phyloP scores from a whole-genome alignment of 768 basidiomycete genomes.

The Lyophyllum shimeji region DNA sequence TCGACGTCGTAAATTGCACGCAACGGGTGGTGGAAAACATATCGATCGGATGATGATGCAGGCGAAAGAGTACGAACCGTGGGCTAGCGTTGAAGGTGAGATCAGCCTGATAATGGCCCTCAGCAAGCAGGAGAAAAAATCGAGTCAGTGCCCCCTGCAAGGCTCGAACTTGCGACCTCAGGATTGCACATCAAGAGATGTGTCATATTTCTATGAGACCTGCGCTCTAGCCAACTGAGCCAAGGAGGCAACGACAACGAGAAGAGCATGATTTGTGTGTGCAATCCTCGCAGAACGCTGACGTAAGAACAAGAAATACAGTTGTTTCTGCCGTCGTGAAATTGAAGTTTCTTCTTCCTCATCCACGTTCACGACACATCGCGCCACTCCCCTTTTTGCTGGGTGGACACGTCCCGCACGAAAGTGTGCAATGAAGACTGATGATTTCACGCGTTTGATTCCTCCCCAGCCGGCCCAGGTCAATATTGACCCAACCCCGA shows the following conservation, averaged over 20 bases:
- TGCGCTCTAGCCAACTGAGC: constrained; percentile 34
- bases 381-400: not conserved
- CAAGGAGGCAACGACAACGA: constrained; percentile 21
- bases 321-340: too few species aligned
- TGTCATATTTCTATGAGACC: constrained; percentile 30
- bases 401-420: not conserved
- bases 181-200: constrained; percentile 35
- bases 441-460: constrained; percentile 37
- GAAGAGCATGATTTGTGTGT: not conserved
- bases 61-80: too few species aligned
- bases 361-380: not conserved
- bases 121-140: too few species aligned
- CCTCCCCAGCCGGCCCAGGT: constrained; percentile 36
- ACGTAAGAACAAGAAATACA: too few species aligned
- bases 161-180: constrained; percentile 64
- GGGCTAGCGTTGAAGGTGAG: too few species aligned
- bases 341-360: too few species aligned
- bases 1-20: not conserved
- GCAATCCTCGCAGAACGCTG: too few species aligned
- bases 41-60: too few species aligned
- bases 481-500: constrained; percentile 35
- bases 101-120: too few species aligned
- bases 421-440: constrained; percentile 19
- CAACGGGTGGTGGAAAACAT: too few species aligned
- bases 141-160: constrained; percentile 56